Conservation (phyloP, 768 basidiomycete genomes). For the Phylloporus arenicola region DNA sequence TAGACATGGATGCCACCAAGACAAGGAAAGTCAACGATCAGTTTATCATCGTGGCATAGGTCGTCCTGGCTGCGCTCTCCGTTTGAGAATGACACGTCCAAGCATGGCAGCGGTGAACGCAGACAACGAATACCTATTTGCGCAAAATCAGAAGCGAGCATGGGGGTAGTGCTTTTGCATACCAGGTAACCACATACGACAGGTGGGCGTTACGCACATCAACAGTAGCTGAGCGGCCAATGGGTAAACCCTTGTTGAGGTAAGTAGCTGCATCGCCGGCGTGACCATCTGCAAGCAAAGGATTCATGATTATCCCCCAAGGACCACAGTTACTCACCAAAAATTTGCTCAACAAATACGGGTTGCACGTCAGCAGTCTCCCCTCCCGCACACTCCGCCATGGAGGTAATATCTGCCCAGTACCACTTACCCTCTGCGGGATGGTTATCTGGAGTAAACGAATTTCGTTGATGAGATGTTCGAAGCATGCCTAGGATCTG, state of each 20-base stretch:
- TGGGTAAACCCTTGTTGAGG: slow-evolving; percentile 68
- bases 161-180: slow-evolving; percentile 15
- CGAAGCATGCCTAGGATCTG: slow-evolving; percentile 85
- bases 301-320: not conserved
- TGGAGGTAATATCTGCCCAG: slow-evolving; percentile 80
- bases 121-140: slow-evolving; percentile 79
- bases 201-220: slow-evolving; percentile 92
- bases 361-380: slow-evolving; percentile 70
- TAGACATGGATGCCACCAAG: not conserved
- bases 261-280: slow-evolving; percentile 62
- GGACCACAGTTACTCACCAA: slow-evolving; percentile 49
- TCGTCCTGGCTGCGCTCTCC: slow-evolving; percentile 43
- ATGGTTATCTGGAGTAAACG: slow-evolving; percentile 86
- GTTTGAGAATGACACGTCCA: slow-evolving; percentile 54
- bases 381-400: slow-evolving; percentile 76
- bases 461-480: slow-evolving; percentile 64
- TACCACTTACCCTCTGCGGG: slow-evolving; percentile 82
- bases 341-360: slow-evolving; percentile 87
- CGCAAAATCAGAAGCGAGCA: slow-evolving; percentile 9
- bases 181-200: slow-evolving; percentile 96
- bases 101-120: slow-evolving; percentile 84
- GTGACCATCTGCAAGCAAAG: slow-evolving; percentile 63
- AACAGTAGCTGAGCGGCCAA: slow-evolving; percentile 77
- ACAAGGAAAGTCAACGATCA: not conserved
- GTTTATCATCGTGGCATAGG: slow-evolving; percentile 49